Percentiles rank a stretch among this genome's conserved stretches.
Conservation (phyloP, 2,329 filamentous ascomycete species). For the Ophiocordyceps australis region DNA sequence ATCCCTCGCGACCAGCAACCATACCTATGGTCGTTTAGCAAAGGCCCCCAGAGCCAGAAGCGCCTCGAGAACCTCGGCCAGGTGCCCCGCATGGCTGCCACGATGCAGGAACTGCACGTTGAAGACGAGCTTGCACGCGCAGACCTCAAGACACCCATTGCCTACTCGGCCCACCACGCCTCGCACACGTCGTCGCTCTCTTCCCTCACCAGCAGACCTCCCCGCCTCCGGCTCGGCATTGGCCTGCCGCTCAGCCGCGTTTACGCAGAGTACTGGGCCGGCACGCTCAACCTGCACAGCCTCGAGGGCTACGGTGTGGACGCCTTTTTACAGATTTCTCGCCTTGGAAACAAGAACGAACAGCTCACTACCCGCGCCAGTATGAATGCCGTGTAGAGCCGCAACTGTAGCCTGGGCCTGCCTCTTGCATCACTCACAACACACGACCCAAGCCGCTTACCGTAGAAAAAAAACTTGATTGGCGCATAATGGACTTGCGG, state of each 20-base stretch:
- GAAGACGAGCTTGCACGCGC: slow-evolving; percentile 21
- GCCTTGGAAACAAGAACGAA: slow-evolving; percentile 95
- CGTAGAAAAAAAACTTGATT: not conserved
- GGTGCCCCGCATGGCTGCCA: slow-evolving; percentile 84
- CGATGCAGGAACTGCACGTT: slow-evolving; percentile 65
- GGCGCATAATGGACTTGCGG: slow-evolving; percentile 2
- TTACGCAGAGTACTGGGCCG: slow-evolving; percentile 97
- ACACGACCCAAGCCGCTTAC: too few relatives aligned
- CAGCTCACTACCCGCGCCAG: slow-evolving; percentile 63
- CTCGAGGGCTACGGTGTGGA: slow-evolving; percentile 92
- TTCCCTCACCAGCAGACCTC: slow-evolving; percentile 64
- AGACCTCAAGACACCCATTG: slow-evolving; percentile 22
- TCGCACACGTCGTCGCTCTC: slow-evolving; percentile 47
- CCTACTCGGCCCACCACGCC: too few relatives aligned
- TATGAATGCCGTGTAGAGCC: slow-evolving; percentile 48
- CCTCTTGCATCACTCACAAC: not conserved
- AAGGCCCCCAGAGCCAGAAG: slow-evolving; percentile 62
- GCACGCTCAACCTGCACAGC: slow-evolving; percentile 76
- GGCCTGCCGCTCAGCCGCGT: slow-evolving; percentile 84
- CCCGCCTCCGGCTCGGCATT: slow-evolving; percentile 78
- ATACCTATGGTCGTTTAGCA: slow-evolving; percentile 92
- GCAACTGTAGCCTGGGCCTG: not conserved
- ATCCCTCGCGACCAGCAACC: slow-evolving; percentile 73
- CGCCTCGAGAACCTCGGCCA: slow-evolving; percentile 71
- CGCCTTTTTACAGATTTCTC: slow-evolving; percentile 89